A percentile compares a stretch with the other conserved stretches of the same genome.
phyloP scores from a whole-genome alignment of 2,329 filamentous ascomycete genomes.

The Fusarium verrucosum region DNA sequence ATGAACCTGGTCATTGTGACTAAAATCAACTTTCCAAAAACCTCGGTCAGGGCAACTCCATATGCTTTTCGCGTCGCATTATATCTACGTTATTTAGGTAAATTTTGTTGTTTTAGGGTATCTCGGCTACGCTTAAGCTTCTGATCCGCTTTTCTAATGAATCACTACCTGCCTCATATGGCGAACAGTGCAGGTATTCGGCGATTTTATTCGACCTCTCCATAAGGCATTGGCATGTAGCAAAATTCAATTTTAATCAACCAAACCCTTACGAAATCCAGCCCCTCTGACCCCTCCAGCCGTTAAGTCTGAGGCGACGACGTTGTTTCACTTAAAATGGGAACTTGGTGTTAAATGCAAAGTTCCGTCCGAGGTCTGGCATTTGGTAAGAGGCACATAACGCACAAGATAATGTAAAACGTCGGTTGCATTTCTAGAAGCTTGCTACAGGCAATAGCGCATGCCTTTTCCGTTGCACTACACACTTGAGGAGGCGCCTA shows the following conservation, averaged over 20 bases:
- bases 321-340: not conserved
- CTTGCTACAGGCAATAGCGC: constrained; percentile 9
- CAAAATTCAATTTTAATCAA: not conserved
- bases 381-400: constrained; percentile 23
- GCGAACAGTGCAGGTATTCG: not conserved
- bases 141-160: not conserved
- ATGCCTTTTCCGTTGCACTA: constrained; percentile 34
- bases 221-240: not conserved
- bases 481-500: constrained; percentile 22
- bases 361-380: not conserved
- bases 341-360: not conserved
- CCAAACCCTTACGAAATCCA: not conserved
- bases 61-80: not conserved
- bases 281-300: not conserved
- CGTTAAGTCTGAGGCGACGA: not conserved
- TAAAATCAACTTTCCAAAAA: constrained; percentile 14
- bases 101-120: not conserved
- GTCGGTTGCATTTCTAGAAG: constrained; percentile 32
- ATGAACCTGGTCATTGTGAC: constrained; percentile 3
- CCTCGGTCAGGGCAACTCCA: constrained; percentile 5
- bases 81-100: not conserved
- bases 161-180: constrained; percentile 9
- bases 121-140: not conserved
- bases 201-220: not conserved
- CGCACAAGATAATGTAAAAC: constrained; percentile 3